Evolutionary conservation across 306 rosid species (phyloP), one percentile per base, ranked within the genome.

Genomic region (Fagus sylvatica): DNA sequence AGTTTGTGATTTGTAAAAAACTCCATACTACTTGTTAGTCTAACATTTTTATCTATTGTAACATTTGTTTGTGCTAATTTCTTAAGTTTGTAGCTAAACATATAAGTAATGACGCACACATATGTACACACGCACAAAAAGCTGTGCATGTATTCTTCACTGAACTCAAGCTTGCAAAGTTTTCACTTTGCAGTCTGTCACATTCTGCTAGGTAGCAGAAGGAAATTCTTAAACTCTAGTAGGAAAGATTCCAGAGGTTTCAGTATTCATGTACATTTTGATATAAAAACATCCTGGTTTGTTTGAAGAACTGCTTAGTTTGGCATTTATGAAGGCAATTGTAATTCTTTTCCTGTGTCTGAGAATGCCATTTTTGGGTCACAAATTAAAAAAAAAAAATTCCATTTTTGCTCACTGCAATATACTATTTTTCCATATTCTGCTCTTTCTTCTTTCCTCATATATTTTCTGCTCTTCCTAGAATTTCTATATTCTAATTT

Each of bases 401-500:
- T n/a, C n/a, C n/a, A n/a, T 6, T 64, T 64, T 64, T 2, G 46
- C 69, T 13, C 46, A 8, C 71, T 39, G 71, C 30, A 39, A 39
- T 15, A 1, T 71, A 37, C 75, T 49, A 53, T 57, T 60, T 13
- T 10, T 1, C 13, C 10, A 9, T 15, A 59, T 32, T 46, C 32
- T 4, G 5, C n/a, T 34, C 2, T 2, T 49, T 22, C 12, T 39
- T 73, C 30, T 16, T 37, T 49, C 39, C 36, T 33, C 32, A 5
- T 33, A 17, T 2, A 70, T 16, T 55, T 68, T 9, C 32, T 32
- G 6, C 6, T n/a, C 51, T 41, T 73, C n/a, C 28, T 30, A 16
- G 41, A 43, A 39, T 30, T 57, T 34, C 73, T 13, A 36, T 80
- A 66, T 76, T 69, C 65, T 73, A 6, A 32, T 73, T 61, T 69